Percentiles rank a stretch among this genome's conserved stretches.
phyloP scores from a whole-genome alignment of 345 rosid genomes.

The Hypericum androsaemum region DNA sequence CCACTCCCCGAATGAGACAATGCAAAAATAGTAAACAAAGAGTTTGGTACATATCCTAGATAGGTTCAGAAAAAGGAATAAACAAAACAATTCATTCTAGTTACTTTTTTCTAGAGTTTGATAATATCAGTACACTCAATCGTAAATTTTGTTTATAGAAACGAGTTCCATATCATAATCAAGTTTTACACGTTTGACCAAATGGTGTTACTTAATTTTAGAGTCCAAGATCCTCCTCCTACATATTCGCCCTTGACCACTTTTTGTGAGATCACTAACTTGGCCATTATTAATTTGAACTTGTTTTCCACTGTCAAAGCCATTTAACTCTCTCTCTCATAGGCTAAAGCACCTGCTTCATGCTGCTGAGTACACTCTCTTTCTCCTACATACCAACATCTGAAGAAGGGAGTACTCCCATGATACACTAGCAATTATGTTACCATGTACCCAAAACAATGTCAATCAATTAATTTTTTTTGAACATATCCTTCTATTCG shows the following conservation, averaged over 20 bases:
- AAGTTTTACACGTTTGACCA: too few species aligned
- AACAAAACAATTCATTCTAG: too few species aligned
- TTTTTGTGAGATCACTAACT: constrained; percentile 27
- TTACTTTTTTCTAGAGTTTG: too few species aligned
- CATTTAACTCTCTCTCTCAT: constrained; percentile 26
- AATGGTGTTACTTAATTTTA: too few species aligned
- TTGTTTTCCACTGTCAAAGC: constrained; percentile 26
- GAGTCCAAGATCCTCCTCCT: constrained; percentile 25
- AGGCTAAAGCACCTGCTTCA: constrained; percentile 19
- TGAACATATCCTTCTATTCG: constrained; percentile 24
- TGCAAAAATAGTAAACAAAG: too few species aligned
- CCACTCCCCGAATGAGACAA: too few species aligned
- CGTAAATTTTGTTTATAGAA: too few species aligned
- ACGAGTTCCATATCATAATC: too few species aligned
- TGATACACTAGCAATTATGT: constrained; percentile 18
- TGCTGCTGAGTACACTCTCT: constrained; percentile 32
- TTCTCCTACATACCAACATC: constrained; percentile 38
- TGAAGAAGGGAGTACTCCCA: constrained; percentile 52
- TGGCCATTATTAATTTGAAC: constrained; percentile 26
- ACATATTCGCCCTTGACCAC: constrained; percentile 23
- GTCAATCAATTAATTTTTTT: constrained; percentile 10
- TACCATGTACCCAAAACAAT: constrained; percentile 9
- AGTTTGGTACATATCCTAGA: too few species aligned
- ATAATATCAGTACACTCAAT: too few species aligned
- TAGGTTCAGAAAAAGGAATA: too few species aligned